These are phyloP conservation scores for Tetracladium marchalianum DNA, from an alignment of 495 filamentous ascomycete species.

Conservation along the genomic window DNA sequence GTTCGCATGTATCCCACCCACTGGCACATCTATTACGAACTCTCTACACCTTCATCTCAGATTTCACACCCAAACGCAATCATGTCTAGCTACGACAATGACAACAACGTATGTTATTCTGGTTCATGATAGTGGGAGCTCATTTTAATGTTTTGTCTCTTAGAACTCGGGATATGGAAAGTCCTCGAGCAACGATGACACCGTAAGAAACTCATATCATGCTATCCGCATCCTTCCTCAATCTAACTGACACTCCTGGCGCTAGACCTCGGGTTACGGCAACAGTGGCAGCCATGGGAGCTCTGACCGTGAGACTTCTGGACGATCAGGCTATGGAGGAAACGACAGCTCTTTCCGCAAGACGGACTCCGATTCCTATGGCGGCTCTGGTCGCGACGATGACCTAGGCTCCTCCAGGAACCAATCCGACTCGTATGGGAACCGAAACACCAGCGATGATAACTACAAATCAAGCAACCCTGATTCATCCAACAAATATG, in stretches of 20 bases:
- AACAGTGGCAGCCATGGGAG: not conserved
- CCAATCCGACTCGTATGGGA: not conserved
- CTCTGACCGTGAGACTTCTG: not conserved
- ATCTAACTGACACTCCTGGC: no score
- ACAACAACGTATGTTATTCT: conserved; percentile 16
- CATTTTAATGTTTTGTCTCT: no score
- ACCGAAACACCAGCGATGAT: conserved; percentile 2
- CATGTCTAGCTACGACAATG: conserved; percentile 23
- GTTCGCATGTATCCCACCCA: not conserved
- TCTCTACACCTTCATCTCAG: not conserved
- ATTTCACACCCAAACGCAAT: conserved; percentile 2
- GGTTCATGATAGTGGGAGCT: not conserved
- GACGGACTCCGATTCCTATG: not conserved
- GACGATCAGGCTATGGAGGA: conserved; percentile 1
- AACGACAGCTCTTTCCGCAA: conserved; percentile 8
- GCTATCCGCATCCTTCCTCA: no score
- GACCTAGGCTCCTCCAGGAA: not conserved
- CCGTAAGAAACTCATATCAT: no score
- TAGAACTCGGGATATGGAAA: no score
- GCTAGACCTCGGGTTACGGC: no score
- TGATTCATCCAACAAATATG: not conserved
- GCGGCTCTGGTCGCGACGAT: not conserved
- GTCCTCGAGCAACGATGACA: no score
- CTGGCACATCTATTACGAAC: not conserved
- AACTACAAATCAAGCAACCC: not conserved